Percentiles rank a stretch among this genome's conserved stretches.
phyloP scores from a whole-genome alignment of 2,329 filamentous ascomycete species.

The Fusarium neocosmosporiellum region DNA sequence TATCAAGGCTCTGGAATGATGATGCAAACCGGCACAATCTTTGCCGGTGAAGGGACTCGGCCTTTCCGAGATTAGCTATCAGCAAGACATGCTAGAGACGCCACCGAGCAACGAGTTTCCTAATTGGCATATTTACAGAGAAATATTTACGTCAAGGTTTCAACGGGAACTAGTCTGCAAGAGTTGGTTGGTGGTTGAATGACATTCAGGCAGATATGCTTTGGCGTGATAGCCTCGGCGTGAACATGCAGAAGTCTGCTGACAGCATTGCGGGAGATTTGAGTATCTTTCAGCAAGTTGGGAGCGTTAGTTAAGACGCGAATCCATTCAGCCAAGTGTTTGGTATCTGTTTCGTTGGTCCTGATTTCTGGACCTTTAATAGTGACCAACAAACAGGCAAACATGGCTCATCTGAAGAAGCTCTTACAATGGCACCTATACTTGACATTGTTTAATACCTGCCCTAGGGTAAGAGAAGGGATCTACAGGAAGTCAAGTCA shows the following conservation, averaged over 20 bases:
- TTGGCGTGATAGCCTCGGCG: not conserved
- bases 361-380: not conserved
- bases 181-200: not conserved
- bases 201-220: not conserved
- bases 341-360: not conserved
- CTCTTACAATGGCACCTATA: not conserved
- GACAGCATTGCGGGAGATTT: not conserved
- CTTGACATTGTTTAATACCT: not conserved
- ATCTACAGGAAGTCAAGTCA: not conserved
- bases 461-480: not conserved
- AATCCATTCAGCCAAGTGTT: not conserved
- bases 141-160: not conserved
- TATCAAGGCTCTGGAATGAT: not conserved
- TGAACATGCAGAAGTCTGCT: not conserved
- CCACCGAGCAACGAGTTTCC: constrained; percentile 1
- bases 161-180: not conserved
- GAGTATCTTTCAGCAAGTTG: not conserved
- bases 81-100: not conserved
- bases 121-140: not conserved
- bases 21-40: not conserved
- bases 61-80: not conserved
- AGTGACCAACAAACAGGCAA: not conserved
- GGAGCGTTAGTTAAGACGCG: not conserved
- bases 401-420: not conserved
- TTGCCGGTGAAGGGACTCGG: not conserved